These are phyloP conservation scores for Mucor irregularis DNA, from an alignment of 371 early-diverging fungal species.

Conservation along the genomic window DNA sequence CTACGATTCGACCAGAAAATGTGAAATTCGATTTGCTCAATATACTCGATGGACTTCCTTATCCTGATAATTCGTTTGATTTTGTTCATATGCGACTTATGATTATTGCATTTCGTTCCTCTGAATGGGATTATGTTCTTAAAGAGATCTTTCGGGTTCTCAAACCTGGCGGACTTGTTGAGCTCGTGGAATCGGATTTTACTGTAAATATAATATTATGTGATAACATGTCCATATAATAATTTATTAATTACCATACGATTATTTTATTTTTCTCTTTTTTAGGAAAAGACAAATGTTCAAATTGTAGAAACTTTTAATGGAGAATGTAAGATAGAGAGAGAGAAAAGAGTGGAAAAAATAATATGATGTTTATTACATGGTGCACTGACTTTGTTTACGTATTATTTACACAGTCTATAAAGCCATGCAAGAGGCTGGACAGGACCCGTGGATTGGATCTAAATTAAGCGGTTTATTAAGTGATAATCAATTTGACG, in stretches of 20 bases:
- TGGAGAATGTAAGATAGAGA: slow-evolving; percentile 10
- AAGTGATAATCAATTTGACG: slow-evolving; percentile 22
- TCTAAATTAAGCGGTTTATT: slow-evolving; percentile 29
- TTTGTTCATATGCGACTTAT: slow-evolving; percentile 51
- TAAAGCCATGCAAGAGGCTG: slow-evolving; percentile 29
- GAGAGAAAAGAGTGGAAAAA: no score
- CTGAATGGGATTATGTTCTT: slow-evolving; percentile 39
- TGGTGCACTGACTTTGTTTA: background rate
- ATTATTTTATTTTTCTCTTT: background rate
- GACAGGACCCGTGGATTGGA: slow-evolving; percentile 39
- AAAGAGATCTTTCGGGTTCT: slow-evolving; percentile 44
- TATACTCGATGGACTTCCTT: slow-evolving; percentile 43
- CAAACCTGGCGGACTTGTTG: slow-evolving; percentile 47
- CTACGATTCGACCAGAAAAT: slow-evolving; percentile 46
- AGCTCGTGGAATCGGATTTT: slow-evolving; percentile 46
- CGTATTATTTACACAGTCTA: slow-evolving; percentile 20
- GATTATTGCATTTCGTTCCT: slow-evolving; percentile 27
- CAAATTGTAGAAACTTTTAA: slow-evolving; percentile 17
- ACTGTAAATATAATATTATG: slow-evolving; percentile 25
- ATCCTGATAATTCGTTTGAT: slow-evolving; percentile 45
- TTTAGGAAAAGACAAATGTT: slow-evolving; percentile 10
- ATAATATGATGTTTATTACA: no score
- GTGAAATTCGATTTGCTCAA: slow-evolving; percentile 40
- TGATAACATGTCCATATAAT: slow-evolving; percentile 1
- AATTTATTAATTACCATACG: background rate